Base-by-base conservation (phyloP, 352 stramenopile genomes). In the Pilasporangium apinafurcum region DNA sequence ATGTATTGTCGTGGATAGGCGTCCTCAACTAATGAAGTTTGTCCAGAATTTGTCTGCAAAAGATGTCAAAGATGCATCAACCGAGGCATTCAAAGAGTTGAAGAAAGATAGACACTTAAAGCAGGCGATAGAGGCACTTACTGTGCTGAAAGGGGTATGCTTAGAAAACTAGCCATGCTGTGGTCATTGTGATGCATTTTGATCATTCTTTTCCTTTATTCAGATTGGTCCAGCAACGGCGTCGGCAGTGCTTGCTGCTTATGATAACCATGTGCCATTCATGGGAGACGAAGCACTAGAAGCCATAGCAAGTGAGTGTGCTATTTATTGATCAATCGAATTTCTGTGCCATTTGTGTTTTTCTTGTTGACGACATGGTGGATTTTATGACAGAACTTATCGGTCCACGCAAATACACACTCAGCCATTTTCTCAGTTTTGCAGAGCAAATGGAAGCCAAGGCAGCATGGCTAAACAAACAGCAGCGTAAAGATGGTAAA, bases 281-380 rank as follows among this genome's bases (percentile, higher is more conserved):
- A 92, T 92, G 79, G 71, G 59, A 17, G 79, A 92, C 40, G 79
- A 92, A 56, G 79, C 76, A 13, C 57, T 89, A 17, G 77, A 92
- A 24, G 79, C 79, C 1, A 57, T 89, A 27, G 71, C 76, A 5
- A 49, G 71, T 86, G 44, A 32, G 56, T 44, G 9, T 18, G 33
- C 22, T 24, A 28, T 12, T 5, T 22, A 18, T 3, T 5, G 26
- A 7, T 22, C 25, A 7, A 7, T 12, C 7, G 2, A 29, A 9
- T n/a, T 8, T 39, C 16, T 34, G 17, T 36, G 16, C 17, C 22
- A 4, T 27, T 17, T 18, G 8, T 27, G 27, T 18, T 10, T n/a
- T 18, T 22, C 8, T 9, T 27, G 24, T 34, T n/a, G n/a, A 24
- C 14, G 1, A 5, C 16, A 22, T 46, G 6, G 6, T 2, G 1